Evolutionary conservation across 1,284 basidiomycete genomes (phyloP), one percentile per base, ranked within the genome.

Genomic region (Pseudozyma sp.): DNA sequence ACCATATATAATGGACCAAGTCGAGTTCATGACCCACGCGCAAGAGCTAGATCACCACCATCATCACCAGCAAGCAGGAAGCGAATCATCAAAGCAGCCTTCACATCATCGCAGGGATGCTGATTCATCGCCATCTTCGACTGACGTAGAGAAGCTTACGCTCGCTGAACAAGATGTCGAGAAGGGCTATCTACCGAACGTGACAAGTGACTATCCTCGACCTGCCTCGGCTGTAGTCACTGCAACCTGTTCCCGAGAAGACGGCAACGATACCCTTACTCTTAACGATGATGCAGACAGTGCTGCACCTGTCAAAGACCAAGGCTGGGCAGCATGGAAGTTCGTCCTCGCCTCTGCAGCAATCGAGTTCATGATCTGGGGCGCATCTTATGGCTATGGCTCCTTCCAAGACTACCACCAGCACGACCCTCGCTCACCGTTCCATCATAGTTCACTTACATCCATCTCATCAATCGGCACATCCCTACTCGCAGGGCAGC

Each of bases 351-450:
- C 65, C 19, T 60, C 65, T 10, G 62, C 64, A 7, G 48, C 59
- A 6, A 76, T 62, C 49, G 73, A 76, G 62, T 62, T 78, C 36
- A 75, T 78, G 65, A 66, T 74, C 58, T 78, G 76, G 76, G 78
- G 78, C 21, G 58, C 63, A 8, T 59, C 70, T 13, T 70, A 76
- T 59, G 69, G 77, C 11, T 84, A 78, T 50, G 83, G 83, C 14
- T 70, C 78, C 5, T 83, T 78, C 53, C 81, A 83, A 51, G 76
- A 80, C 38, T 85, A 81, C 47, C 83, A 82, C 57, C 48, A 70
- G 47, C 70, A 76, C 43, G 43, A 79, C 25, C 57, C 67, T 0
- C 35, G 21, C 35, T 80, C 78, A 25, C 71, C 76, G n/a, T 70
- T 80, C 52, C 72, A 80, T 53, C 48, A 50, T 2, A 39, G 62